Percentiles rank a stretch among this genome's conserved stretches.
phyloP scores from a whole-genome alignment of 768 basidiomycete genomes.

The Hemileccinum impolitum region DNA sequence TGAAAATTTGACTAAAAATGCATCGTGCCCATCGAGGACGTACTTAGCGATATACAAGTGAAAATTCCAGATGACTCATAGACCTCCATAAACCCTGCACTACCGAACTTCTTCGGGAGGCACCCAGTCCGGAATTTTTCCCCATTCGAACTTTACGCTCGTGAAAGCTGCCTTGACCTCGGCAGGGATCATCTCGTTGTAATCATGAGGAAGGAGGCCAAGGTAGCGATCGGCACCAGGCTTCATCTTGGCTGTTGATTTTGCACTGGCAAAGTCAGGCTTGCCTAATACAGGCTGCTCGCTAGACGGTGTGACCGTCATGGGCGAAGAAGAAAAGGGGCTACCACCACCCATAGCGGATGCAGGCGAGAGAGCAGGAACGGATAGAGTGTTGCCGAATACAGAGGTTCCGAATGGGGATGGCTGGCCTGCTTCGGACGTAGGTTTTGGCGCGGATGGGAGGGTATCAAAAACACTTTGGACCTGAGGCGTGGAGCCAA shows the following conservation, averaged over 20 bases:
- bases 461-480: constrained; percentile 21
- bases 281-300: constrained; percentile 20
- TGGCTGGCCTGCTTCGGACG: constrained; percentile 13
- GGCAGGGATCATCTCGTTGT: constrained; percentile 51
- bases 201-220: constrained; percentile 53
- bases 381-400: constrained; percentile 18
- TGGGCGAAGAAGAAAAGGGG: constrained; percentile 28
- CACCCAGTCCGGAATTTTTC: constrained; percentile 70
- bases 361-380: constrained; percentile 11
- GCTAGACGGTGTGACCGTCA: constrained; percentile 17
- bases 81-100: background rate
- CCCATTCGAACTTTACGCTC: constrained; percentile 59
- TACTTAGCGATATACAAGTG: background rate
- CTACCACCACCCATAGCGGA: constrained; percentile 19
- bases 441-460: constrained; percentile 16
- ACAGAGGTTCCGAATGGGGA: constrained; percentile 28
- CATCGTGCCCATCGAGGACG: background rate
- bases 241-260: constrained; percentile 32
- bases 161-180: constrained; percentile 51
- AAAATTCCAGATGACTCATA: background rate
- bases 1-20: background rate
- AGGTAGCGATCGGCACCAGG: constrained; percentile 57
- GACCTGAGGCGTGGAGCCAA: constrained; percentile 13
- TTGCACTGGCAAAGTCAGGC: constrained; percentile 37
- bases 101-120: constrained; percentile 62